Evolutionary conservation across 768 basidiomycete genomes (phyloP), one percentile per base, ranked within the genome.

Genomic region (Calocera cornea): DNA sequence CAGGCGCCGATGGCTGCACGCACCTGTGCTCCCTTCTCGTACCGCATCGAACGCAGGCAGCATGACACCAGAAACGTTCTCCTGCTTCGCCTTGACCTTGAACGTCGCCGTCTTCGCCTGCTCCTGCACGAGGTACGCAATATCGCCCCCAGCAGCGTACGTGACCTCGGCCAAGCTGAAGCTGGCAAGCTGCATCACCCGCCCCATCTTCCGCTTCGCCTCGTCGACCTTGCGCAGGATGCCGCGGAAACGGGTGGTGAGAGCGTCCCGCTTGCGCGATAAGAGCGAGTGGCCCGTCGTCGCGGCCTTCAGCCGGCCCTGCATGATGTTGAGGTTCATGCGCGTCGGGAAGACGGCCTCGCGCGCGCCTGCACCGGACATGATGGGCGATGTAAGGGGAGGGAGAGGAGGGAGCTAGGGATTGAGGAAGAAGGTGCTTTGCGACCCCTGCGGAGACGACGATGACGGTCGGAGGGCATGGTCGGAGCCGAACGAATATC

Each of bases 91-190:
- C 78, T 89, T 90, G 44, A 99, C 94, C 72, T 86, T 87, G 82
- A 98, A 98, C 0, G 90, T 85, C 0, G 95, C 97, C 34, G 86
- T 81, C 74, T 90, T 90, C 33, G 92, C 95, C 71, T 92, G 90
- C 76, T 98, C 95, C 76, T 98, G 97, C 3, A 99, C 93, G 70
- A 97, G 90, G 78, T 98, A 99, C 54, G 92, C 86, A 74, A 99
- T 98, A 75, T 98, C 97, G 71, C 92, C 92, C 31, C 80, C 80
- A 10, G 97, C 95, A 36, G 95, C 87, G 79, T 98, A 99, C 22
- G 95, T 95, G 71, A 99, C 97, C 77, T 98, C 95, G 0, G 97
- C 97, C 80, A 98, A 88, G 47, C 95, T 97, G 82, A 99, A 97
- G 44, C 97, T 98, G 29, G 97, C 97, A 64, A 98, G 83, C 77